Conservation (phyloP, 2,329 filamentous ascomycete species). For the Colletotrichum kahawae region DNA sequence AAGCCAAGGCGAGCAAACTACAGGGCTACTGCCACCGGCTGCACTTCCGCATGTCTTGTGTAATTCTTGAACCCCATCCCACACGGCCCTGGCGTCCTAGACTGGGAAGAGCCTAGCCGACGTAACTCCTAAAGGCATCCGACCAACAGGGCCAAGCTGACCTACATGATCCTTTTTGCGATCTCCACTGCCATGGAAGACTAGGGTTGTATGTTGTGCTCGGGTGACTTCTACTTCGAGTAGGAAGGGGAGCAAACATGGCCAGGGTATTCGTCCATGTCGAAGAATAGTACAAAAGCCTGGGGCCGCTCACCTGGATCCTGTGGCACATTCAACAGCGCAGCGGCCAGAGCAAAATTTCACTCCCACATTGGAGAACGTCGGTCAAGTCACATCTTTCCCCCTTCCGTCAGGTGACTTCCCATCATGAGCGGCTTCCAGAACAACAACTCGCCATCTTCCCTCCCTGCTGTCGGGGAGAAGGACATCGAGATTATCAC, state of each 20-base stretch:
- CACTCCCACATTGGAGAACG: neutral
- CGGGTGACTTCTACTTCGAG: neutral
- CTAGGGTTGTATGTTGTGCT: neutral
- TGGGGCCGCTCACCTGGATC: neutral
- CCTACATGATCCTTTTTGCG: neutral
- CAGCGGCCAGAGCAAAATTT: neutral
- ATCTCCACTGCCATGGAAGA: neutral
- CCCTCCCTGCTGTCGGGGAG: neutral
- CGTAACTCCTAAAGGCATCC: neutral
- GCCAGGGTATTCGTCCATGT: neutral
- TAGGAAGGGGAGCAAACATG: neutral
- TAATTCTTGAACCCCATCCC: neutral
- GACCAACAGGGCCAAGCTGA: neutral
- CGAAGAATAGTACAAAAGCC: conserved; percentile 2
- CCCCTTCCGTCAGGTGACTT: neutral
- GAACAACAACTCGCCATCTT: neutral
- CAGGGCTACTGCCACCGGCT: neutral
- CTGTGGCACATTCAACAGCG: neutral
- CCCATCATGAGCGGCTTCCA: neutral
- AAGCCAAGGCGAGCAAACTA: neutral
- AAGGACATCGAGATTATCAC: neutral
- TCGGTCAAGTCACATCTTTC: neutral
- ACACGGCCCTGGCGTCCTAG: neutral
- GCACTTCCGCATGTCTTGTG: conserved; percentile 1
- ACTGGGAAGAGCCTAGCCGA: neutral